Evolutionary conservation across 1,284 basidiomycete species (phyloP), one percentile per base, ranked within the genome.

Genomic region (Pseudozyma tsukubaensis): DNA sequence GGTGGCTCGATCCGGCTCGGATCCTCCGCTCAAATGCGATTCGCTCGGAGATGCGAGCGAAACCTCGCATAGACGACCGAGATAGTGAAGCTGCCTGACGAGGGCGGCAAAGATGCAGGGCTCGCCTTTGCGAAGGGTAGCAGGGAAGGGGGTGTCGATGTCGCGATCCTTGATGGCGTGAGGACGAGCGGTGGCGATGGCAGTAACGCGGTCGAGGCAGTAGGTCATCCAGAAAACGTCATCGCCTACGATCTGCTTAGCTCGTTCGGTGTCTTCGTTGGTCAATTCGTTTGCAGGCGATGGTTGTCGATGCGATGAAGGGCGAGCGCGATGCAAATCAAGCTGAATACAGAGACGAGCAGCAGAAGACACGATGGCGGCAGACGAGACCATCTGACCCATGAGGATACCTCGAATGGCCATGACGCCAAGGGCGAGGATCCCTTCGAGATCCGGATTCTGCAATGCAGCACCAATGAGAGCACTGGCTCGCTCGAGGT

Each of bases 31-130:
- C 7, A 50, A n/a, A 13, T 37, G 19, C 18, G 50, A 40, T 34
- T 36, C 44, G 0, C 13, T 29, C 13, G 18, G 44, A 1, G 40
- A 37, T 10, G 54, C 47, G 29, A 45, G n/a, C 11, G 45, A 42
- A 3, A 65, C 50, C 29, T 73, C 71, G 18, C 51, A 47, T 19
- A 73, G 34, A 3, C 65, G 60, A 10, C 71, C 65, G 2, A 67
- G 53, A 45, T 65, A 68, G 43, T 73, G 71, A 21, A 73, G 55
- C 43, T 73, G 65, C 6, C 64, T 49, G 19, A 73, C 71, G n/a
- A 68, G 65, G 9, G 71, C 71, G 5, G 71, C 60, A 60, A 73
- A 69, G 18, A 73, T 61, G 50, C 61, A 64, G 10, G 71, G 71
- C 36, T 73, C 54, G n/a, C 52, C 50, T 8, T 69, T 64, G 42